Evolutionary conservation across 352 stramenopile species (phyloP).

Genomic region (Globisporangium middletonii): DNA sequence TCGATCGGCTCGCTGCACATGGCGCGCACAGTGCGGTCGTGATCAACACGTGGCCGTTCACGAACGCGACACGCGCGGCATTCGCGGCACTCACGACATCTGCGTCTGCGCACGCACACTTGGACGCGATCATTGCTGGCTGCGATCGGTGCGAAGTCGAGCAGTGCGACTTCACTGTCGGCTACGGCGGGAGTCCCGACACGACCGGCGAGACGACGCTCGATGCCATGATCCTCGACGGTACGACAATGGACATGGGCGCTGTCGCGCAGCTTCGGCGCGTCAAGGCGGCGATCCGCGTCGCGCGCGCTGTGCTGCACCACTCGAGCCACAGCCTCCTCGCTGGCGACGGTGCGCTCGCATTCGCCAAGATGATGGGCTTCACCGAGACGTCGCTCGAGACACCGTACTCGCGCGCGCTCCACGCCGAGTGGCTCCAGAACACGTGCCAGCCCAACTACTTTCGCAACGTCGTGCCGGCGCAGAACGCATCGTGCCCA

Average conservation of each 20-base stretch:
- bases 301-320: constrained; percentile 83
- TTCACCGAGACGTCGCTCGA: constrained; percentile 70
- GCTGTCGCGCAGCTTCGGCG: constrained; percentile 74
- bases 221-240: constrained; percentile 90
- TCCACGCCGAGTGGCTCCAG: constrained; percentile 50
- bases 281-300: constrained; percentile 78
- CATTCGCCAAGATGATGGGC: constrained; percentile 90
- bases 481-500: constrained; percentile 64
- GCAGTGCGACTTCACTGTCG: constrained; percentile 87
- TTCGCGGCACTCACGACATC: constrained; percentile 38
- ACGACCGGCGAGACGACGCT: constrained; percentile 84
- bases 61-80: constrained; percentile 53
- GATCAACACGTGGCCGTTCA: constrained; percentile 85
- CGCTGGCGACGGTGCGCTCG: constrained; percentile 75
- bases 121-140: constrained; percentile 63
- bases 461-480: constrained; percentile 75
- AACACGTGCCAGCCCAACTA: constrained; percentile 88
- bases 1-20: neutral
- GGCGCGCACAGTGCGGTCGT: constrained; percentile 35
- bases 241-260: constrained; percentile 77
- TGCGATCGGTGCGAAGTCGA: constrained; percentile 80
- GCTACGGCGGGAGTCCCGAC: constrained; percentile 86
- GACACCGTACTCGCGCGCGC: constrained; percentile 48
- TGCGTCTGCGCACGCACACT: constrained; percentile 9
- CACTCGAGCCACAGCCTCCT: constrained; percentile 87